Percentiles rank a stretch among this genome's conserved stretches.
These are phyloP conservation scores for Gynostemma pentaphyllum DNA, from an alignment of 306 rosid species.

Conservation along the genomic window DNA sequence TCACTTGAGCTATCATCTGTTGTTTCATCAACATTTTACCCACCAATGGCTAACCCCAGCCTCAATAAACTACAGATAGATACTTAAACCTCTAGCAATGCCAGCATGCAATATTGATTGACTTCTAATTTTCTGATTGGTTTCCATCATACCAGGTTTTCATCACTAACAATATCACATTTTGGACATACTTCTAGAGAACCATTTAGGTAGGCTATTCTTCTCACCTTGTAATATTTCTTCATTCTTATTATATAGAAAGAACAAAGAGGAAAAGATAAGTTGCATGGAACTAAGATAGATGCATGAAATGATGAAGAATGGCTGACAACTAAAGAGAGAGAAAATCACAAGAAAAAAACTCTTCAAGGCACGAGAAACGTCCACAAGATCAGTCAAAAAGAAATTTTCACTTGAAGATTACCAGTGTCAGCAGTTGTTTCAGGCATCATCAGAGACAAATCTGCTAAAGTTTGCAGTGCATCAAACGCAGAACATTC, in stretches of 20 bases:
- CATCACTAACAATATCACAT: not conserved
- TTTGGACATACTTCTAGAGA: not conserved
- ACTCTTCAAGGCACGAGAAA: not conserved
- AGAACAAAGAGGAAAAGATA: not conserved
- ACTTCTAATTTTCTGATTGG: not conserved
- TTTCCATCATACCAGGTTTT: not conserved
- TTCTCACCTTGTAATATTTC: not conserved
- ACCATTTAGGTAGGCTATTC: not conserved
- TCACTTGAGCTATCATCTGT: not conserved
- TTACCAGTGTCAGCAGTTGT: slow-evolving; percentile 53
- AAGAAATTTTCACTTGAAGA: not conserved
- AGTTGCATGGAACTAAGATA: not conserved
- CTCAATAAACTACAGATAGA: not conserved
- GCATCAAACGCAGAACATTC: slow-evolving; percentile 77
- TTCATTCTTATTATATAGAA: not conserved
- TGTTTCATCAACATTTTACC: not conserved
- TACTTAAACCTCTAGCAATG: slow-evolving; percentile 2
- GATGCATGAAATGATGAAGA: not conserved
- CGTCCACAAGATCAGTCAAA: not conserved
- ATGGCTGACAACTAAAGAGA: not conserved
- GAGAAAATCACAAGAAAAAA: not conserved
- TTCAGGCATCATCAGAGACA: slow-evolving; percentile 84
- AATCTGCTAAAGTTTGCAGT: slow-evolving; percentile 72
- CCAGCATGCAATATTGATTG: not conserved
- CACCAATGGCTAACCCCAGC: not conserved